Evolutionary conservation across 768 basidiomycete genomes (phyloP).

Genomic region (Mycena galopus): DNA sequence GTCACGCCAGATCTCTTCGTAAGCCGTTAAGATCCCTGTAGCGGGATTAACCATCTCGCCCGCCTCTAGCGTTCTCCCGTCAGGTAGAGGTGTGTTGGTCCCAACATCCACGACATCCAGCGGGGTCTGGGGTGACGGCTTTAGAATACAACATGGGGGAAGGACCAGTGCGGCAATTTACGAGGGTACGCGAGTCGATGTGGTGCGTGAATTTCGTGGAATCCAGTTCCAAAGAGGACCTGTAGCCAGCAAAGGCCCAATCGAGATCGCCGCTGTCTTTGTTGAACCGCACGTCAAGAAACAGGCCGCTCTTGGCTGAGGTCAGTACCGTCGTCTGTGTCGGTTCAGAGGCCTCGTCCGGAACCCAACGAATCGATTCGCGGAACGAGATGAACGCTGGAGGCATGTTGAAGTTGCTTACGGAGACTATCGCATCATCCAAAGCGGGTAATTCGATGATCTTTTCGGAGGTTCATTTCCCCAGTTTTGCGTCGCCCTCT

Average conservation of each 20-base stretch:
- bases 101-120: conserved; percentile 43
- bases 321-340: conserved; percentile 53
- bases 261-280: conserved; percentile 46
- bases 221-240: conserved; percentile 38
- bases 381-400: conserved; percentile 30
- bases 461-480: no score
- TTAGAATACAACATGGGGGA: not conserved
- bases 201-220: conserved; percentile 45
- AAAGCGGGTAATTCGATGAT: no score
- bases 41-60: conserved; percentile 52
- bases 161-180: conserved; percentile 13
- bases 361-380: conserved; percentile 52
- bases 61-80: conserved; percentile 47
- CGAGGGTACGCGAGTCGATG: conserved; percentile 50
- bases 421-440: no score
- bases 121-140: conserved; percentile 28
- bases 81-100: conserved; percentile 41
- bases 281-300: conserved; percentile 53
- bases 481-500: no score
- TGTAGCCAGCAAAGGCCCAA: conserved; percentile 56
- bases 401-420: not conserved
- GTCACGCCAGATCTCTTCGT: conserved; percentile 52
- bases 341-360: conserved; percentile 47
- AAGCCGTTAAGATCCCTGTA: conserved; percentile 43
- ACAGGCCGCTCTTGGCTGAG: conserved; percentile 45